Percentiles rank a stretch among this genome's conserved stretches.
Evolutionary conservation across 2,329 filamentous ascomycete species (phyloP).

Genomic region (Sporothrix brunneoviolacea): DNA sequence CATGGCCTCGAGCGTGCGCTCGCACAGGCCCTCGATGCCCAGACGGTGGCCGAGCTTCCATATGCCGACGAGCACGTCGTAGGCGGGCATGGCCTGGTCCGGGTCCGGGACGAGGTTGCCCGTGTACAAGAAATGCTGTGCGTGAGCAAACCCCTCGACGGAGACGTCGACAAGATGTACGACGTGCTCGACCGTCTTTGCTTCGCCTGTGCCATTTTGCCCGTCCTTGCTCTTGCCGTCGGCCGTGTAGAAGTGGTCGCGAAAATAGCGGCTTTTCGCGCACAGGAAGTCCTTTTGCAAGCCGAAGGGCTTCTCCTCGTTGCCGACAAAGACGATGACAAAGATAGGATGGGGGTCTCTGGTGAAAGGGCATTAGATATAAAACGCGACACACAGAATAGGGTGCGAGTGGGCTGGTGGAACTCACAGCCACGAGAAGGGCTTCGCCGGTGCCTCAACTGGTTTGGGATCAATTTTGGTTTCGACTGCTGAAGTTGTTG

Average conservation of each 20-base stretch:
- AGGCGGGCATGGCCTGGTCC: constrained; percentile 38
- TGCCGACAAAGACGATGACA: constrained; percentile 48
- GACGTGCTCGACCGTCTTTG: constrained; percentile 41
- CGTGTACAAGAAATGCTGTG: constrained; percentile 50
- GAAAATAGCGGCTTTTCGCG: constrained; percentile 43
- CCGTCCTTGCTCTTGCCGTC: constrained; percentile 20
- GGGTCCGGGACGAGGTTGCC: constrained; percentile 35
- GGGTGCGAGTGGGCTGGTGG: neutral
- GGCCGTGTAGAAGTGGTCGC: constrained; percentile 33
- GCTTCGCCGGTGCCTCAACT: neutral
- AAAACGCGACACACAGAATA: no score
- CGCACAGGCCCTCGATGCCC: constrained; percentile 48
- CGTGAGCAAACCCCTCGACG: constrained; percentile 46
- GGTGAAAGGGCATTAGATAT: neutral
- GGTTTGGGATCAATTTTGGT: no score
- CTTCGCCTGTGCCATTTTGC: neutral
- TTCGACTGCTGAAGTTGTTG: neutral
- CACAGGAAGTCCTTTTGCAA: constrained; percentile 55
- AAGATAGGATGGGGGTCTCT: constrained; percentile 51
- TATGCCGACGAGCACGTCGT: constrained; percentile 47
- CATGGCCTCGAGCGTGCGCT: constrained; percentile 52
- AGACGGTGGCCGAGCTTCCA: constrained; percentile 52
- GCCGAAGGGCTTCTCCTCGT: constrained; percentile 46
- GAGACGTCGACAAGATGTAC: constrained; percentile 43
- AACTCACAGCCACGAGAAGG: constrained; percentile 27